A percentile compares a stretch with the other conserved stretches of the same genome.
phyloP scores from a whole-genome alignment of 106 monocot genomes.

The Xerophyta viscosa region DNA sequence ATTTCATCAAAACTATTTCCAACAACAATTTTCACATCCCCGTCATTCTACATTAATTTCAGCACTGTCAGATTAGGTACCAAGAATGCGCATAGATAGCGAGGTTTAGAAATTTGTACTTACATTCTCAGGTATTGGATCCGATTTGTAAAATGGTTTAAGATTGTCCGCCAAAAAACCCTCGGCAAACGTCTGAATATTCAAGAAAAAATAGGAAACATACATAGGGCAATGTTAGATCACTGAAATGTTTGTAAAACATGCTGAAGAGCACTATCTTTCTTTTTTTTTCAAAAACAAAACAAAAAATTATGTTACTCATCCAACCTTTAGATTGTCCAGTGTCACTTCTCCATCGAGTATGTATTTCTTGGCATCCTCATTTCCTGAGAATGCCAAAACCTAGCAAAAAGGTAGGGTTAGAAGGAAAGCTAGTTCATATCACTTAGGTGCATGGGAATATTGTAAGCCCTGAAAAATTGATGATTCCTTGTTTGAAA shows the following conservation, averaged over 20 bases:
- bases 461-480: no score
- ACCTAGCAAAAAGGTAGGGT: constrained; percentile 30
- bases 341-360: constrained; percentile 64
- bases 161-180: constrained; percentile 87
- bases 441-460: no score
- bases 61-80: no score
- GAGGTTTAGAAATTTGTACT: no score
- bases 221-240: constrained; percentile 5
- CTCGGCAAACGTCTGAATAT: constrained; percentile 49
- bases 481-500: no score
- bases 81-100: no score
- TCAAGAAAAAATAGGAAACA: no score
- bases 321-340: constrained; percentile 60
- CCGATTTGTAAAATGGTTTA: constrained; percentile 87
- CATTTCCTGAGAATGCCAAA: constrained; percentile 87
- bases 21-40: constrained; percentile 84
- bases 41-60: constrained; percentile 53
- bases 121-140: constrained; percentile 84
- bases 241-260: no score
- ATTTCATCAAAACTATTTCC: constrained; percentile 83
- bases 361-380: constrained; percentile 68
- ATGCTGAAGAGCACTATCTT: no score
- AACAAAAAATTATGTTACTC: no score
- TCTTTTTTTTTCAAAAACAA: no score
- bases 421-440: not conserved